Percentiles rank a stretch among this genome's conserved stretches.
Evolutionary conservation across 192 early-diverging fungal genomes (phyloP).

Genomic region (Bifiguratus adelaidae): DNA sequence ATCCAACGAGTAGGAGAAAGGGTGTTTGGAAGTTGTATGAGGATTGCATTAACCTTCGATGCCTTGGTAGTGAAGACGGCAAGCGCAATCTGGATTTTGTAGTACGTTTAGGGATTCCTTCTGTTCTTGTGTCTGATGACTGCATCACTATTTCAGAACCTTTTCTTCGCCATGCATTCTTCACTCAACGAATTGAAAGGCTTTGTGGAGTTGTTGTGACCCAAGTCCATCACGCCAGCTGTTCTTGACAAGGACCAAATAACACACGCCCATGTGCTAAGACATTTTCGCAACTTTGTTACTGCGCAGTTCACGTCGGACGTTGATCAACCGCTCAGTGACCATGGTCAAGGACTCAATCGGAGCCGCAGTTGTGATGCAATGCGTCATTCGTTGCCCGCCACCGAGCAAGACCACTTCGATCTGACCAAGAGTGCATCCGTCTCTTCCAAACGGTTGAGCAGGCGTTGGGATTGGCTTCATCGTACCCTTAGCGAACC

Average conservation of each 20-base stretch:
- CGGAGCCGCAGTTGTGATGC: too few relatives aligned
- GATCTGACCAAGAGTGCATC: too few relatives aligned
- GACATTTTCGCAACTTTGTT: background rate
- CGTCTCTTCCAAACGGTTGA: too few relatives aligned
- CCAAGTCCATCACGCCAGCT: background rate
- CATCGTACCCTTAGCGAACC: too few relatives aligned
- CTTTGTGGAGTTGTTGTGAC: background rate
- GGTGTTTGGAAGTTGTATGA: background rate
- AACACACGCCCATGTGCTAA: background rate
- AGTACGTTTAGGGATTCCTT: background rate
- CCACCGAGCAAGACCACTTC: too few relatives aligned
- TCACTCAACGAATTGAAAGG: background rate
- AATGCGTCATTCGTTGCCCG: too few relatives aligned
- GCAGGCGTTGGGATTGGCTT: too few relatives aligned
- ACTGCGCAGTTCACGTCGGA: too few relatives aligned
- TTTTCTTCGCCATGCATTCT: background rate
- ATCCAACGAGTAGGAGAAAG: background rate
- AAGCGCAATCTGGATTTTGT: too few relatives aligned
- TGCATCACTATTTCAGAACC: background rate
- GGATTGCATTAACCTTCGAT: background rate
- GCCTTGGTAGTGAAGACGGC: too few relatives aligned
- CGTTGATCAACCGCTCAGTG: too few relatives aligned
- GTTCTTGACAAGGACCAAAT: background rate
- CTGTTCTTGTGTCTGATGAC: background rate
- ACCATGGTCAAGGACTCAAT: too few relatives aligned